phyloP scores from a whole-genome alignment of 2,329 filamentous ascomycete species.

The Colletotrichum scovillei region DNA sequence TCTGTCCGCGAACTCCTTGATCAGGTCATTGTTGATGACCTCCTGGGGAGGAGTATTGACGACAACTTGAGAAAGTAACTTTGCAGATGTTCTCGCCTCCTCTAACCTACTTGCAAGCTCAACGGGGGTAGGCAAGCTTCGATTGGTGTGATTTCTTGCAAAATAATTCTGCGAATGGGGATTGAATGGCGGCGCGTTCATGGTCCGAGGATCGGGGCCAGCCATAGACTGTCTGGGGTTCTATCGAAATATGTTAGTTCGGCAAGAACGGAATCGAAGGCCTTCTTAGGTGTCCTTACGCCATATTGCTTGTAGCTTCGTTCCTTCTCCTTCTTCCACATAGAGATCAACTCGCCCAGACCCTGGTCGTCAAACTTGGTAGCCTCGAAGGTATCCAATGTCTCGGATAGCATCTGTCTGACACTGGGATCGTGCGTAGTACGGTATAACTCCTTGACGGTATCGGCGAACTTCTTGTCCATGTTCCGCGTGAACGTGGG shows the following conservation, averaged over 20 bases:
- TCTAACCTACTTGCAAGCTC: conserved; percentile 88
- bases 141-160: conserved; percentile 60
- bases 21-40: conserved; percentile 84
- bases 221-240: conserved; percentile 36
- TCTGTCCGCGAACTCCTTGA: conserved; percentile 90
- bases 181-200: conserved; percentile 57
- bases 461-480: conserved; percentile 84
- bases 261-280: neutral
- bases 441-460: conserved; percentile 79
- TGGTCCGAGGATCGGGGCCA: conserved; percentile 47
- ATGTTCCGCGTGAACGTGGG: conserved; percentile 90
- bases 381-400: conserved; percentile 80
- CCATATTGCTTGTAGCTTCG: conserved; percentile 65
- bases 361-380: conserved; percentile 81
- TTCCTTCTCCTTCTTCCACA: conserved; percentile 92
- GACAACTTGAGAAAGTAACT: conserved; percentile 90
- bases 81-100: conserved; percentile 90
- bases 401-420: conserved; percentile 88
- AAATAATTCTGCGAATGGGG: conserved; percentile 68
- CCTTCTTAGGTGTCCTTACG: conserved; percentile 50
- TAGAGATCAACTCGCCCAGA: conserved; percentile 75
- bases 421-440: conserved; percentile 79
- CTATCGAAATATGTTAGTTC: conserved; percentile 37
- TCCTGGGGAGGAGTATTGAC: conserved; percentile 85
- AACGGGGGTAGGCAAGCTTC: conserved; percentile 71